Base-by-base conservation (phyloP, 768 basidiomycete genomes). In the Tricholoma terreum region DNA sequence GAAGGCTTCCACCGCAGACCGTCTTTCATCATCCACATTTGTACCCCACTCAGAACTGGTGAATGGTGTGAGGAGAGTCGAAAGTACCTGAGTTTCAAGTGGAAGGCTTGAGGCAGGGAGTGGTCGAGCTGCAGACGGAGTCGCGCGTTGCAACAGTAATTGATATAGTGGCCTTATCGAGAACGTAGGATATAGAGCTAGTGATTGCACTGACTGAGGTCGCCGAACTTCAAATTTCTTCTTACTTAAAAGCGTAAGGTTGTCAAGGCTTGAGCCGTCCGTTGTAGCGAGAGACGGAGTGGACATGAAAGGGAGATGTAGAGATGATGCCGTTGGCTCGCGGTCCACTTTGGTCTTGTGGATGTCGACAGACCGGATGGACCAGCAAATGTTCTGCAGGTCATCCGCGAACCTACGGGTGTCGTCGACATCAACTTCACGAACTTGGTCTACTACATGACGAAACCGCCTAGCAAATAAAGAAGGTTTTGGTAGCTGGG, bases 361-460 rank as follows among this genome's bases (percentile, higher is more conserved):
- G 10, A 55, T 52, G 6, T 84, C 85, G 1, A 73, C 69, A 53
- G 78, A 79, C n/a, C 83, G 77, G 31, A 79, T 77, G 12, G 75
- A 69, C 72, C 78, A 79, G 63, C 83, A 87, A 2, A 84, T 79
- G 56, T 73, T 79, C 58, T 78, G 71, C 2, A 90, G 71, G 34
- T 87, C 86, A 53, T 80, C 78, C 4, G 79, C 74, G 50, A 88
- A 79, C 61, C 74, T 78, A 12, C 75, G 75, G 14, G 71, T 69
- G 49, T 84, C 80, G 42, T 84, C 81, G 0, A 74, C 69, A 17
- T 73, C 72, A 38, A 76, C 73, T 54, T 83, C 84, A 24, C 78
- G 79, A 3, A 75, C 86, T 55, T 84, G 78, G 33, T 89, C 87
- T 1, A 88, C 86, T 11, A 87, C 82, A 21, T 89, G 84, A 48